Percentiles rank a stretch among this genome's conserved stretches.
phyloP scores from a whole-genome alignment of 345 rosid genomes.

The Pistacia atlantica region DNA sequence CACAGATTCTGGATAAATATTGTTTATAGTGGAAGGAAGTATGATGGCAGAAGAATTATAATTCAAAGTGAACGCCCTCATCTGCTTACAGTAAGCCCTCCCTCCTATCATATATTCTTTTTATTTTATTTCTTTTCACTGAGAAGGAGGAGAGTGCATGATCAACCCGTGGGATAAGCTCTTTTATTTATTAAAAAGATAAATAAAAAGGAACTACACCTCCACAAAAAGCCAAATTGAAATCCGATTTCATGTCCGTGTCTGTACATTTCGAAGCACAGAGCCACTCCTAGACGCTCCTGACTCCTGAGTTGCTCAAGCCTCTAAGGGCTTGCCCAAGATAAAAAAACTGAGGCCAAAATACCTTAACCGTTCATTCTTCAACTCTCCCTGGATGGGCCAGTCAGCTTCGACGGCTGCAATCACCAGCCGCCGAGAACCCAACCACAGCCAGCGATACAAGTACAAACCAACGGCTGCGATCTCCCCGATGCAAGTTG shows the following conservation, averaged over 20 bases:
- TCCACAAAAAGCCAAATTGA: slow-evolving; percentile 33
- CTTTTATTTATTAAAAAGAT: slow-evolving; percentile 3
- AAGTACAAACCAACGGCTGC: slow-evolving; percentile 33
- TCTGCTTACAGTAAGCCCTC: not conserved
- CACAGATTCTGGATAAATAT: not conserved
- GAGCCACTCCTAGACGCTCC: slow-evolving; percentile 1
- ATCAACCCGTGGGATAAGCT: not conserved
- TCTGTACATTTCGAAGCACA: slow-evolving; percentile 19
- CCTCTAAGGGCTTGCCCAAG: slow-evolving; percentile 4
- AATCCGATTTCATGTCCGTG: slow-evolving; percentile 46
- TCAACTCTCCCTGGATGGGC: slow-evolving; percentile 58
- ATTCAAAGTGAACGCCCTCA: slow-evolving; percentile 11
- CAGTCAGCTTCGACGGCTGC: slow-evolving; percentile 70
- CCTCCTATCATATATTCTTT: not conserved
- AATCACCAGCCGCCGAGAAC: slow-evolving; percentile 40
- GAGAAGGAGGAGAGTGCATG: not conserved
- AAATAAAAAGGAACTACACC: not conserved
- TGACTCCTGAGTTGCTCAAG: not conserved
- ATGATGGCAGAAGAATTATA: not conserved
- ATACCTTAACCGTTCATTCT: slow-evolving; percentile 8
- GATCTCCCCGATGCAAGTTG: slow-evolving; percentile 34
- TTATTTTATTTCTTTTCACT: not conserved
- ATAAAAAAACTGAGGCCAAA: slow-evolving; percentile 8
- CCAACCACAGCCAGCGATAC: slow-evolving; percentile 34
- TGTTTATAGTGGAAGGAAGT: not conserved